Evolutionary conservation across 164 flowering plant genomes (phyloP).

Genomic region (Chloranthus sessilifolius): DNA sequence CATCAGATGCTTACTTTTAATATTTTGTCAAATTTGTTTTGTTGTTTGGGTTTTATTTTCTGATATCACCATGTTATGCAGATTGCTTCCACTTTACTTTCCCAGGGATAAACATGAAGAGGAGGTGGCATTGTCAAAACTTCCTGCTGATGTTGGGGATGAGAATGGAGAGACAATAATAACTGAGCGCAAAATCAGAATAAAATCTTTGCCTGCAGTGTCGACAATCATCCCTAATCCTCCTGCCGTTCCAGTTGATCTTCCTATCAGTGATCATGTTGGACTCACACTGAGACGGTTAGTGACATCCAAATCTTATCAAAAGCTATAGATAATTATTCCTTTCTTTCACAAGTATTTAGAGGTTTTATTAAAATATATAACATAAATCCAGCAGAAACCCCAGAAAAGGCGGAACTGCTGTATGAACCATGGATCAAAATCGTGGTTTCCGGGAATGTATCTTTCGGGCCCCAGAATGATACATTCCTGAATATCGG

Average conservation of each 20-base stretch:
- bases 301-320: constrained; percentile 25
- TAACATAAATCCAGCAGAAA: no score
- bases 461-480: no score
- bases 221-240: constrained; percentile 39
- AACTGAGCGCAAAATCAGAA: constrained; percentile 97
- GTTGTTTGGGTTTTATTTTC: not conserved
- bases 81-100: constrained; percentile 97
- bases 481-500: no score
- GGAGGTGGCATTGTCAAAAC: constrained; percentile 84
- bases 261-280: constrained; percentile 57
- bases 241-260: constrained; percentile 44
- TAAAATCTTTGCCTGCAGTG: constrained; percentile 71
- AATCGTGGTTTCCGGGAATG: no score
- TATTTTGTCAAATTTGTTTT: not conserved
- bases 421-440: no score
- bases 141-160: constrained; percentile 99
- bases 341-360: not conserved
- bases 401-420: no score
- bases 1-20: no score
- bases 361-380: not conserved
- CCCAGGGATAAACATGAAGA: constrained; percentile 96
- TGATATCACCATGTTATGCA: constrained; percentile 19
- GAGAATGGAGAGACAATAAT: constrained; percentile 96
- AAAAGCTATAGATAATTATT: not conserved
- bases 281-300: constrained; percentile 63